These are phyloP conservation scores for Crassisporium funariophilum DNA, from an alignment of 768 basidiomycete genomes.

Conservation along the genomic window DNA sequence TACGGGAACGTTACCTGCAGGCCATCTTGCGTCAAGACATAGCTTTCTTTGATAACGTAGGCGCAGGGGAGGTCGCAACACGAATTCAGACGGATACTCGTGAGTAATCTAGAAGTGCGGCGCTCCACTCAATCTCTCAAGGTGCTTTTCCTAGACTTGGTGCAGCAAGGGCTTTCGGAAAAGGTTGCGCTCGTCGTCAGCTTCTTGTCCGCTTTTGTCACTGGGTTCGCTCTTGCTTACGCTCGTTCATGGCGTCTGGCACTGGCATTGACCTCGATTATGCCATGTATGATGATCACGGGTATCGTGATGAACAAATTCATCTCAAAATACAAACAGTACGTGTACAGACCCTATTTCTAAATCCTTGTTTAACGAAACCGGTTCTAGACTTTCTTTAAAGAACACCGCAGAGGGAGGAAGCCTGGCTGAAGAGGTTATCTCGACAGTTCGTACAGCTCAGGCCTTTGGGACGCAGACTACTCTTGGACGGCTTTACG, in stretches of 20 bases:
- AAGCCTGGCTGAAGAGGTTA: constrained; percentile 88
- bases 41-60: constrained; percentile 87
- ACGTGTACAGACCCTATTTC: constrained; percentile 32
- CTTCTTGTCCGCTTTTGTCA: constrained; percentile 70
- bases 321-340: constrained; percentile 67
- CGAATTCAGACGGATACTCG: constrained; percentile 89
- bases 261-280: constrained; percentile 75
- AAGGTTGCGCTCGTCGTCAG: constrained; percentile 74
- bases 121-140: neutral
- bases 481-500: constrained; percentile 65
- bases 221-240: constrained; percentile 80
- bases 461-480: constrained; percentile 89
- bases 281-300: constrained; percentile 80
- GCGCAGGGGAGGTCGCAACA: constrained; percentile 92
- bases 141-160: constrained; percentile 54
- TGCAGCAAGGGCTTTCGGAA: constrained; percentile 91
- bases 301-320: constrained; percentile 75
- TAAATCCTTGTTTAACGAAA: neutral
- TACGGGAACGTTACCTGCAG: constrained; percentile 81
- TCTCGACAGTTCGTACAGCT: constrained; percentile 87
- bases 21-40: constrained; percentile 86
- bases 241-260: constrained; percentile 78
- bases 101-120: constrained; percentile 35
- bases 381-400: constrained; percentile 57
- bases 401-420: constrained; percentile 79